These are phyloP conservation scores for Schizosaccharomyces lindneri DNA, from an alignment of 805 yeast species.

Conservation along the genomic window DNA sequence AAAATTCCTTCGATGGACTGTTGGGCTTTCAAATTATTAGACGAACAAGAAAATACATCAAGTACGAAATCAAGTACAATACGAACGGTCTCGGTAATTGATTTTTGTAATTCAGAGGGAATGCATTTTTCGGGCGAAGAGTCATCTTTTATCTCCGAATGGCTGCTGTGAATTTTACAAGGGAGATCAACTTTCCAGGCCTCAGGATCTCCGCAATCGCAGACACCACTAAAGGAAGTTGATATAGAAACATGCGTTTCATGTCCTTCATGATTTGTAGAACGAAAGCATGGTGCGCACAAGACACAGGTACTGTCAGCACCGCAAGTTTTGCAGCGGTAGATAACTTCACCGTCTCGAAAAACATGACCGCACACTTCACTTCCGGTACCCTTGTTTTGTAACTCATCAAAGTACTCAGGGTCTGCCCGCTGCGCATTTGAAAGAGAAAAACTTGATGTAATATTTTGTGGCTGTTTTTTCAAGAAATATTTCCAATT, in stretches of 20 bases:
- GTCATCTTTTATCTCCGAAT: not conserved
- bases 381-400: not conserved
- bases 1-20: slow-evolving; percentile 12
- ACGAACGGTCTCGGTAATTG: slow-evolving; percentile 21
- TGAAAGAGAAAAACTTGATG: not conserved
- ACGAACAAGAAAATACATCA: slow-evolving; percentile 22
- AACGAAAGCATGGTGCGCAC: slow-evolving; percentile 51
- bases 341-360: slow-evolving; percentile 57
- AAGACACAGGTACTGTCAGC: slow-evolving; percentile 65
- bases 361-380: slow-evolving; percentile 43
- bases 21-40: slow-evolving; percentile 4
- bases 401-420: not conserved
- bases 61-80: slow-evolving; percentile 31
- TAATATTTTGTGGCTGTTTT: not conserved
- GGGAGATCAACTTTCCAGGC: not conserved
- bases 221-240: slow-evolving; percentile 49
- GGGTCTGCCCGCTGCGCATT: not conserved
- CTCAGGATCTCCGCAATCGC: slow-evolving; percentile 84
- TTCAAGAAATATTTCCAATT: not conserved
- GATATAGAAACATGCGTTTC: slow-evolving; percentile 37
- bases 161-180: not conserved
- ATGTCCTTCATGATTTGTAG: slow-evolving; percentile 48
- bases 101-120: slow-evolving; percentile 21
- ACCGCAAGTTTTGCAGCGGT: slow-evolving; percentile 42
- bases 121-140: slow-evolving; percentile 43